Percentiles rank a stretch among this genome's conserved stretches.
Evolutionary conservation across 2,329 filamentous ascomycete genomes (phyloP).

Genomic region (Graphium sp.): DNA sequence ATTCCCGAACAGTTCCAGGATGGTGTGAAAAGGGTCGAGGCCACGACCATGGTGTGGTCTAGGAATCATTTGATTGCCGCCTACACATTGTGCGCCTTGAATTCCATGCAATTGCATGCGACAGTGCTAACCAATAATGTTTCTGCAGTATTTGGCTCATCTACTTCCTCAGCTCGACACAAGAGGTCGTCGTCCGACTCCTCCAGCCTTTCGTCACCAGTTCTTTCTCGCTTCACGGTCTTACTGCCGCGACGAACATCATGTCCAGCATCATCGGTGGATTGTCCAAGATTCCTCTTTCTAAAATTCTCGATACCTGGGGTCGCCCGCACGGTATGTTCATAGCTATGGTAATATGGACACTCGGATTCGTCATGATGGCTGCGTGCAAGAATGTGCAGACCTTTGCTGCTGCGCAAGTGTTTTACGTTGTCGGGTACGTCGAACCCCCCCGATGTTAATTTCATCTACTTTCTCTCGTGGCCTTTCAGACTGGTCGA

Average conservation of each 20-base stretch:
- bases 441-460: conserved; percentile 5
- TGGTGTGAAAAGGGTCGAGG: conserved; percentile 22
- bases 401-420: conserved; percentile 45
- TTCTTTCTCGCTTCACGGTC: conserved; percentile 32
- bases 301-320: conserved; percentile 52
- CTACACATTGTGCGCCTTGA: conserved; percentile 12
- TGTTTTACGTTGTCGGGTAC: conserved; percentile 49
- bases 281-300: conserved; percentile 46
- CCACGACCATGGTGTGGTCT: conserved; percentile 20
- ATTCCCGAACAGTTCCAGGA: too few relatives aligned
- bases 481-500: background rate
- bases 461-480: background rate
- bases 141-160: conserved; percentile 22
- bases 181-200: conserved; percentile 18
- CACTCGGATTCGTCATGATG: conserved; percentile 44
- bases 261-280: conserved; percentile 37
- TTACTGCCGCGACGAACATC: conserved; percentile 34
- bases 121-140: background rate
- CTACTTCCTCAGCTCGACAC: conserved; percentile 22
- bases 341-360: conserved; percentile 31
- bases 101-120: background rate
- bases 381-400: conserved; percentile 42
- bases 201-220: conserved; percentile 31
- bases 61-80: conserved; percentile 17
- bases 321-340: conserved; percentile 47